Conservation (phyloP, 2,329 filamentous ascomycete genomes). For the Fonsecaea erecta region DNA sequence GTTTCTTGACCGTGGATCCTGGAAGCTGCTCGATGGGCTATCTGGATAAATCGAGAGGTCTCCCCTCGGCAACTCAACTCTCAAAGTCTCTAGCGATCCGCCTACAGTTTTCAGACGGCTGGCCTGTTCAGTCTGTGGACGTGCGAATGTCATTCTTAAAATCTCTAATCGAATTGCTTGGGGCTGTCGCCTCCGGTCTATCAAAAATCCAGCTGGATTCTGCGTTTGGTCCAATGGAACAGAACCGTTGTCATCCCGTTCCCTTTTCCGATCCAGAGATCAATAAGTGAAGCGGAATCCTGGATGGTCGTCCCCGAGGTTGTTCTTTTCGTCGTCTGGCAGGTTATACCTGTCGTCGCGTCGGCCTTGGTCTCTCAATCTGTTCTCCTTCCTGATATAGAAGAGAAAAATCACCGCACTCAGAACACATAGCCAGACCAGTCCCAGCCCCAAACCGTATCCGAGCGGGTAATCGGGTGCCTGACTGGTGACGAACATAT, state of each 20-base stretch:
- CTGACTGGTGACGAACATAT: slow-evolving; percentile 47
- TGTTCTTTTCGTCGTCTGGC: slow-evolving; percentile 38
- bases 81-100: background rate
- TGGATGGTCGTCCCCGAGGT: slow-evolving; percentile 45
- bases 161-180: background rate
- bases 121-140: background rate
- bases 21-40: background rate
- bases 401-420: slow-evolving; percentile 41
- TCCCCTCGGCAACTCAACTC: background rate
- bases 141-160: background rate
- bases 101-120: background rate
- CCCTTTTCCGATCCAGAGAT: background rate
- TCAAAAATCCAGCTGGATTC: background rate
- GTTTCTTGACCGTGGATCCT: background rate
- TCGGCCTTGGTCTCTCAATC: slow-evolving; percentile 38
- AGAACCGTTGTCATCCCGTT: background rate
- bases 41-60: background rate
- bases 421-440: slow-evolving; percentile 45
- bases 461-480: slow-evolving; percentile 46
- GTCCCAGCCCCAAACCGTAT: slow-evolving; percentile 44
- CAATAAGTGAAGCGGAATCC: slow-evolving; percentile 43
- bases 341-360: slow-evolving; percentile 38
- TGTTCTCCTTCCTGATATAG: slow-evolving; percentile 44
- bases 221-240: background rate
- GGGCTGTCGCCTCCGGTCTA: background rate